Evolutionary conservation across 2,329 filamentous ascomycete genomes (phyloP).

Genomic region (Pseudopithomyces maydicus): DNA sequence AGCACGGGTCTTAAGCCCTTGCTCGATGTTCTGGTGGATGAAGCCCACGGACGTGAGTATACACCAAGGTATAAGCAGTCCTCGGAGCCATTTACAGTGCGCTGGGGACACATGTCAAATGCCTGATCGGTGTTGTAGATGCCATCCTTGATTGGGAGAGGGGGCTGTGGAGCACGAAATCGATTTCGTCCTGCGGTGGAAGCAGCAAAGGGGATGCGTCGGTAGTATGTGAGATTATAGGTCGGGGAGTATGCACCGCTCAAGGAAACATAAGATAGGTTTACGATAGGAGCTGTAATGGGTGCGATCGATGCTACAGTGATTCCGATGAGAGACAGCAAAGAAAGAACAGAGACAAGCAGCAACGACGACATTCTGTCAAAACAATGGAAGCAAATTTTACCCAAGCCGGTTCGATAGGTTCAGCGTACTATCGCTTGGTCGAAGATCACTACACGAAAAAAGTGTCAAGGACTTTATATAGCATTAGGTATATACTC

Average conservation of each 20-base stretch:
- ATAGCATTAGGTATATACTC: slow-evolving; percentile 4
- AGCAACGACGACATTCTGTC: slow-evolving; percentile 13
- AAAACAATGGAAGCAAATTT: not conserved
- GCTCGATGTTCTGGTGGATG: slow-evolving; percentile 4
- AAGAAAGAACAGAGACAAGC: slow-evolving; percentile 6
- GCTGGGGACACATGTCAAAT: slow-evolving; percentile 65
- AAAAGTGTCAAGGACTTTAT: slow-evolving; percentile 6
- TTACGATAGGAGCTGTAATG: slow-evolving; percentile 21
- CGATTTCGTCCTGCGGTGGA: slow-evolving; percentile 63
- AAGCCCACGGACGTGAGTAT: slow-evolving; percentile 62
- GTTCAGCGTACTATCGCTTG: not conserved
- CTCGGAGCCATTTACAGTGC: slow-evolving; percentile 61
- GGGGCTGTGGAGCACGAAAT: slow-evolving; percentile 66
- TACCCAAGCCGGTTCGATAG: not conserved
- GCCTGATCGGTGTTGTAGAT: slow-evolving; percentile 60
- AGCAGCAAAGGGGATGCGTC: slow-evolving; percentile 65
- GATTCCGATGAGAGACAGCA: not conserved
- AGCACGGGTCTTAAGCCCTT: slow-evolving; percentile 60
- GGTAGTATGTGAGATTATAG: slow-evolving; percentile 65
- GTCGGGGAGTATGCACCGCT: slow-evolving; percentile 56
- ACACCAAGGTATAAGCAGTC: slow-evolving; percentile 67
- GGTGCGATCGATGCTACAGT: slow-evolving; percentile 17
- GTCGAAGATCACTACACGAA: not conserved
- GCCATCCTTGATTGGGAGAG: slow-evolving; percentile 52
- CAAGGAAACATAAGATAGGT: slow-evolving; percentile 51